A percentile compares a stretch with the other conserved stretches of the same genome.
Conservation (phyloP, 2,329 filamentous ascomycete species). For the Talaromyces rugulosus region DNA sequence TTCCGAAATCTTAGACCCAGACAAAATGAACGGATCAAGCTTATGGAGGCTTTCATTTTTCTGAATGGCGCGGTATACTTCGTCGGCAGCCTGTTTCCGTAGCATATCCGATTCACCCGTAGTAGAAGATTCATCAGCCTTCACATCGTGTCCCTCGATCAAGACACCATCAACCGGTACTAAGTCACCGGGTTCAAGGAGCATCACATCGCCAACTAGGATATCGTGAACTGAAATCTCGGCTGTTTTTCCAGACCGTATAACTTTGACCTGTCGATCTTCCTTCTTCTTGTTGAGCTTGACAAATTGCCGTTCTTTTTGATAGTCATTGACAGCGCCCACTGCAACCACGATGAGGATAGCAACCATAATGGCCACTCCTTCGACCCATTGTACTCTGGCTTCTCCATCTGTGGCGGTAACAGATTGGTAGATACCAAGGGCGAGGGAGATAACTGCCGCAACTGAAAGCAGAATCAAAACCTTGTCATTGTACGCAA, state of each 20-base stretch:
- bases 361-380: constrained; percentile 72
- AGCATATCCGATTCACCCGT: constrained; percentile 73
- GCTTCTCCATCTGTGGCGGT: constrained; percentile 50
- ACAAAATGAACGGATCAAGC: constrained; percentile 75
- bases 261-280: constrained; percentile 67
- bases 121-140: constrained; percentile 70
- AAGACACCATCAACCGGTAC: constrained; percentile 69
- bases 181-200: constrained; percentile 69
- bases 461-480: constrained; percentile 67
- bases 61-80: constrained; percentile 62
- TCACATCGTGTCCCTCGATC: constrained; percentile 62
- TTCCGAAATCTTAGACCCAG: constrained; percentile 71
- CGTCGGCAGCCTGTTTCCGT: constrained; percentile 61
- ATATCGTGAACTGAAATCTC: constrained; percentile 69
- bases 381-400: constrained; percentile 75
- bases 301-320: constrained; percentile 76
- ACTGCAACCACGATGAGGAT: constrained; percentile 72
- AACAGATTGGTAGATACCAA: constrained; percentile 71
- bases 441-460: constrained; percentile 67
- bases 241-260: constrained; percentile 67
- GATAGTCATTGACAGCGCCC: constrained; percentile 75
- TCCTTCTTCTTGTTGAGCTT: constrained; percentile 78
- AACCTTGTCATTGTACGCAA: constrained; percentile 78
- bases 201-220: constrained; percentile 68
- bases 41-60: constrained; percentile 58